Evolutionary conservation across 371 early-diverging fungal species (phyloP).

Genomic region (Mortierella sp.): DNA sequence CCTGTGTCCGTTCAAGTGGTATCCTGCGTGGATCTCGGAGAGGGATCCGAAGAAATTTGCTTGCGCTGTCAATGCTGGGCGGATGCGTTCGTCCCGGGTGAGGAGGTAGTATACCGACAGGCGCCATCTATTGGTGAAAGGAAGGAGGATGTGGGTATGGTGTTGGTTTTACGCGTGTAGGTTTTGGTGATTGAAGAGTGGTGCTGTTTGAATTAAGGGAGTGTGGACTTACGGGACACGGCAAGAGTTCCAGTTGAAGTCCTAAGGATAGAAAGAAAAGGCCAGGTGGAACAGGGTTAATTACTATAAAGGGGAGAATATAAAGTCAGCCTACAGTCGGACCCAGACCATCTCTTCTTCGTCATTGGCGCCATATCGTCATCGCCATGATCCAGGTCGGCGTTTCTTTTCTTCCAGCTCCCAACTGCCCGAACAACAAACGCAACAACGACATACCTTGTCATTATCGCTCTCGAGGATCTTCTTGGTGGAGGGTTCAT

Average conservation of each 20-base stretch:
- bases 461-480: conserved; percentile 62
- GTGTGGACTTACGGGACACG: conserved; percentile 54
- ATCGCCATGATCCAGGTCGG: background rate
- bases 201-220: too few relatives aligned
- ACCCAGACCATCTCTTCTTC: background rate
- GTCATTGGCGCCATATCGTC: too few relatives aligned
- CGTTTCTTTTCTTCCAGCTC: background rate
- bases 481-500: conserved; percentile 63
- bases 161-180: background rate
- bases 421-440: background rate
- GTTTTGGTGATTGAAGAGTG: too few relatives aligned
- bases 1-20: conserved; percentile 65
- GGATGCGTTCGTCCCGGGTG: conserved; percentile 66
- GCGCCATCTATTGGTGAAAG: conserved; percentile 61
- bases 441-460: conserved; percentile 29
- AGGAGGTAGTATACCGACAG: conserved; percentile 71
- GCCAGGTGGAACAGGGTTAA: background rate
- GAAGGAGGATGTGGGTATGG: background rate
- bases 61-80: conserved; percentile 64
- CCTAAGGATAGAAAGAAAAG: conserved; percentile 5
- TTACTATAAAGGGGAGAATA: background rate
- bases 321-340: background rate
- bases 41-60: conserved; percentile 71
- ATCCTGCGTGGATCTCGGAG: conserved; percentile 68
- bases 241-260: conserved; percentile 59